A percentile compares a stretch with the other conserved stretches of the same genome.
phyloP scores from a whole-genome alignment of 495 filamentous ascomycete species.

The Extremus antarcticus region DNA sequence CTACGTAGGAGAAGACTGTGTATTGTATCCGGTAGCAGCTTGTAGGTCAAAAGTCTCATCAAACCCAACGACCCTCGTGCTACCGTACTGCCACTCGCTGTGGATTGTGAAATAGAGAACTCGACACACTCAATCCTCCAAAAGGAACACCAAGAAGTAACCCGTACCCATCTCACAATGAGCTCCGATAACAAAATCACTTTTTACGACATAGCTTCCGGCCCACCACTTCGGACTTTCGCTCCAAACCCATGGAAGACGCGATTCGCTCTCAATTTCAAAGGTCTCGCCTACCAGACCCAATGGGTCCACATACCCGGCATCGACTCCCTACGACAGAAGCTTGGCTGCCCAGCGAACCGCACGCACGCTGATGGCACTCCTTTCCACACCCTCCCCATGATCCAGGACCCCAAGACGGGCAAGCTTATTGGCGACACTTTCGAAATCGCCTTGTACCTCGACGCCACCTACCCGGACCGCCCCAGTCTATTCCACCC shows the following conservation, averaged over 20 bases:
- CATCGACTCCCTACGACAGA: conserved; percentile 36
- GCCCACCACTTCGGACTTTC: conserved; percentile 30
- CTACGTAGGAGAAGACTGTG: too few species aligned
- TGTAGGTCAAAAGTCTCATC: too few species aligned
- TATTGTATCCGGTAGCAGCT: too few species aligned
- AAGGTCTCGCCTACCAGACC: conserved; percentile 41
- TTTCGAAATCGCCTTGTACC: conserved; percentile 50
- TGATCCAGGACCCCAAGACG: conserved; percentile 41
- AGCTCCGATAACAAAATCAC: conserved; percentile 25
- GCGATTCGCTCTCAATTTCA: conserved; percentile 52
- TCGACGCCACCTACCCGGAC: conserved; percentile 40
- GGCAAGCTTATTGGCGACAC: conserved; percentile 43
- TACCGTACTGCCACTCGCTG: too few species aligned
- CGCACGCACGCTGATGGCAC: conserved; percentile 47
- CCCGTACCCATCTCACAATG: too few species aligned
- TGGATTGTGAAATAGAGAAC: too few species aligned
- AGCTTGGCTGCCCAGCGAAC: conserved; percentile 34
- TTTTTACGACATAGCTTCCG: conserved; percentile 49
- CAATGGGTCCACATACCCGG: conserved; percentile 42
- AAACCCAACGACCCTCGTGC: too few species aligned
- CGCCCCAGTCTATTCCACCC: conserved; percentile 33
- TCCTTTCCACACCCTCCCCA: conserved; percentile 49
- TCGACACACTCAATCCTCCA: too few species aligned
- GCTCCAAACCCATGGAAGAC: conserved; percentile 52
- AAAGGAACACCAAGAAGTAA: too few species aligned